These are phyloP conservation scores for Hanseniaspora nectarophila DNA, from an alignment of 805 yeast genomes.

Conservation along the genomic window DNA sequence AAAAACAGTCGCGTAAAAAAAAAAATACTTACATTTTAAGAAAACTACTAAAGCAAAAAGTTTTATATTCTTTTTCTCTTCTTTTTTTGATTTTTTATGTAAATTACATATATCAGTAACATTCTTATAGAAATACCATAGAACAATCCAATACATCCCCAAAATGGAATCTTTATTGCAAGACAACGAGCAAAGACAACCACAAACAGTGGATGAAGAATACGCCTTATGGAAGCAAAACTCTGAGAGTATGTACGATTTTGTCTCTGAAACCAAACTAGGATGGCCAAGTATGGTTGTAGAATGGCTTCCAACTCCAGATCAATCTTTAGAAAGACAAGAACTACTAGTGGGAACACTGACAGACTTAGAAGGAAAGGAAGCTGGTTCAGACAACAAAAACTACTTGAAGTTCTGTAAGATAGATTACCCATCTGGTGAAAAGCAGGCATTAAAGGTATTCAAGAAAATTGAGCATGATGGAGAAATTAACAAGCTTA, in stretches of 20 bases:
- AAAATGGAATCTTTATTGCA: conserved; percentile 14
- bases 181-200: conserved; percentile 22
- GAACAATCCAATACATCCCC: not conserved
- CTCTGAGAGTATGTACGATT: conserved; percentile 72
- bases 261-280: conserved; percentile 65
- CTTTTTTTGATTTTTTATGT: too few relatives aligned
- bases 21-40: too few relatives aligned
- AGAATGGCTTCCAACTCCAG: conserved; percentile 55
- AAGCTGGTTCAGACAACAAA: conserved; percentile 56
- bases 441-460: conserved; percentile 43
- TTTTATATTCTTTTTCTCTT: too few relatives aligned
- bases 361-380: conserved; percentile 22
- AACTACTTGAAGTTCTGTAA: conserved; percentile 56
- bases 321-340: conserved; percentile 30
- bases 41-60: too few relatives aligned
- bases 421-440: conserved; percentile 44
- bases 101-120: too few relatives aligned
- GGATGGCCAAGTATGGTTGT: conserved; percentile 75
- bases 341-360: conserved; percentile 51
- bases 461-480: conserved; percentile 48
- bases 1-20: not conserved
- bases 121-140: not conserved
- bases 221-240: conserved; percentile 72
- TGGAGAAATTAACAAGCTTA: conserved; percentile 61
- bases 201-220: conserved; percentile 38